Conservation (phyloP, 2,329 filamentous ascomycete species). For the Aspergillus luchuensis region DNA sequence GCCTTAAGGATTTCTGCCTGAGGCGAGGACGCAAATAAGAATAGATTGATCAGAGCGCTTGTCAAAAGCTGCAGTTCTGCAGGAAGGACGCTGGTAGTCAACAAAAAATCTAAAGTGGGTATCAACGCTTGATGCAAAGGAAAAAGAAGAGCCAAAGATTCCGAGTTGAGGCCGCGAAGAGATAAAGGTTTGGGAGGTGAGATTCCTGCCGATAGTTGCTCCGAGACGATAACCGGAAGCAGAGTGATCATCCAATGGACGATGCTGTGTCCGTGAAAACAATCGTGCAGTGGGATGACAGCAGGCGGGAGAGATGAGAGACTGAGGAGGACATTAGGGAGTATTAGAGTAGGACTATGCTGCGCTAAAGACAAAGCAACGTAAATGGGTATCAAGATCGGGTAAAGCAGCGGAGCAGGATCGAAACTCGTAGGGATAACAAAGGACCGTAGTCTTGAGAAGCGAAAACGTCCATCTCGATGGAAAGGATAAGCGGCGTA, state of each 20-base stretch:
- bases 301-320: constrained; percentile 74
- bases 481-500: constrained; percentile 58
- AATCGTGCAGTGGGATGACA: constrained; percentile 67
- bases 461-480: constrained; percentile 29
- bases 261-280: constrained; percentile 60
- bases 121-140: constrained; percentile 80
- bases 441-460: constrained; percentile 49
- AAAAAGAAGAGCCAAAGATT: constrained; percentile 69
- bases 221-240: constrained; percentile 63
- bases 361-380: constrained; percentile 73
- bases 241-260: constrained; percentile 80
- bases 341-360: constrained; percentile 61
- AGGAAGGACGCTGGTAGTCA: constrained; percentile 82
- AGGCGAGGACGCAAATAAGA: constrained; percentile 75
- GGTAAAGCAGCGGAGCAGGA: constrained; percentile 87
- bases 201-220: constrained; percentile 41
- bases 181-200: constrained; percentile 37
- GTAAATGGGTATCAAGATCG: constrained; percentile 71
- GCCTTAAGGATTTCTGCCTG: constrained; percentile 84
- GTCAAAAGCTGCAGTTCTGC: constrained; percentile 89
- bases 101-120: constrained; percentile 73
- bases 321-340: constrained; percentile 80
- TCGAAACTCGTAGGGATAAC: constrained; percentile 79
- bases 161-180: constrained; percentile 51
- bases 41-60: constrained; percentile 75